Conservation (phyloP, 352 stramenopile genomes). For the Phytophthora tubulina region DNA sequence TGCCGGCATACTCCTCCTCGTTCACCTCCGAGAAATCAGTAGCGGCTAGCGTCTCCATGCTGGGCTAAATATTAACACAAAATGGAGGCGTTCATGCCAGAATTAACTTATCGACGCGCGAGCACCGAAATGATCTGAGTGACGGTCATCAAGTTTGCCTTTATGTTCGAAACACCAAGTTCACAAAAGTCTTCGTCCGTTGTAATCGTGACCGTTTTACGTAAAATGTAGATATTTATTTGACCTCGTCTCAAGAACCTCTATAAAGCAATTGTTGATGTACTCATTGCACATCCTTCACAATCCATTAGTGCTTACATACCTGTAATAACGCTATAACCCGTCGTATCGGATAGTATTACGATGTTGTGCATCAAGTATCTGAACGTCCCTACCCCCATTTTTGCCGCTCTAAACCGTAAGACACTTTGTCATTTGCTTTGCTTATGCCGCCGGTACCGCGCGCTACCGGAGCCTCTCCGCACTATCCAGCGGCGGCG, state of each 20-base stretch:
- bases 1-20: conserved; percentile 12
- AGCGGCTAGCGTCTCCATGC: conserved; percentile 22
- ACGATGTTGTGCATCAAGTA: conserved; percentile 4
- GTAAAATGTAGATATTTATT: conserved; percentile 37
- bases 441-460: conserved; percentile 12
- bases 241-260: conserved; percentile 22
- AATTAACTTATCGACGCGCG: neutral
- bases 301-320: neutral
- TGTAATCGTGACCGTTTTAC: conserved; percentile 22
- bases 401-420: conserved; percentile 16
- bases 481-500: conserved; percentile 4
- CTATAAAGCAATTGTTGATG: conserved; percentile 1
- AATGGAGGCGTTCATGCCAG: neutral
- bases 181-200: conserved; percentile 37
- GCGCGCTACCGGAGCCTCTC: neutral
- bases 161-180: conserved; percentile 22
- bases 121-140: conserved; percentile 15
- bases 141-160: conserved; percentile 33
- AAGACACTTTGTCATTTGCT: conserved; percentile 13
- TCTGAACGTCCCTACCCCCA: conserved; percentile 21
- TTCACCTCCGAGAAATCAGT: conserved; percentile 13
- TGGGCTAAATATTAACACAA: neutral
- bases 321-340: neutral
- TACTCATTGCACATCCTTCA: conserved; percentile 3
- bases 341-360: conserved; percentile 12